A percentile compares a stretch with the other conserved stretches of the same genome.
These are phyloP conservation scores for Chytriomyces sp. DNA, from an alignment of 192 early-diverging fungal species.

Conservation along the genomic window DNA sequence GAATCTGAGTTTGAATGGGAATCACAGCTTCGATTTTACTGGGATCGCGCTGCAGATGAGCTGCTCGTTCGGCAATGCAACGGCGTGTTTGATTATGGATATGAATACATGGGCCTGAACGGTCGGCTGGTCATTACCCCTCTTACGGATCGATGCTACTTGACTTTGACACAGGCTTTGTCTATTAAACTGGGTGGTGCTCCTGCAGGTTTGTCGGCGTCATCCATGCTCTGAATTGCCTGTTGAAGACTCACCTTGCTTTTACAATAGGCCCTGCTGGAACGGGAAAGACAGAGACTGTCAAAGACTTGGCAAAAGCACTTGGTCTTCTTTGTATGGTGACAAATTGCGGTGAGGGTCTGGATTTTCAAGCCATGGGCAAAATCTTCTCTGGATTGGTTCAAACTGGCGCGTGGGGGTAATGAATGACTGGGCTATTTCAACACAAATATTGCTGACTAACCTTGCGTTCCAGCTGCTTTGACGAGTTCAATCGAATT, in stretches of 20 bases:
- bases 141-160: conserved; percentile 65
- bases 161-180: conserved; percentile 63
- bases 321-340: conserved; percentile 65
- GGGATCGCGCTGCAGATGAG: conserved; percentile 59
- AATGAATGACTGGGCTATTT: neutral
- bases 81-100: conserved; percentile 67
- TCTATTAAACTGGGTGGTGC: conserved; percentile 67
- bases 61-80: conserved; percentile 59
- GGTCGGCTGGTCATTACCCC: conserved; percentile 66
- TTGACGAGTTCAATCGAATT: conserved; percentile 71
- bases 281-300: conserved; percentile 69
- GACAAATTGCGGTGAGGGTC: conserved; percentile 66
- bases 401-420: conserved; percentile 66
- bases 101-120: conserved; percentile 67
- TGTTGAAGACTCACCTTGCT: neutral
- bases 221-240: neutral
- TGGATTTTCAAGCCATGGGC: conserved; percentile 70
- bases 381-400: conserved; percentile 68
- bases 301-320: conserved; percentile 68
- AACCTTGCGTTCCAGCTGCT: conserved; percentile 36
- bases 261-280: conserved; percentile 48
- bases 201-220: conserved; percentile 55
- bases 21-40: conserved; percentile 67
- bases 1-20: conserved; percentile 68
- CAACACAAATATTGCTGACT: neutral